Evolutionary conservation across 2,329 filamentous ascomycete genomes (phyloP).

Genomic region (Cadophora gregata): DNA sequence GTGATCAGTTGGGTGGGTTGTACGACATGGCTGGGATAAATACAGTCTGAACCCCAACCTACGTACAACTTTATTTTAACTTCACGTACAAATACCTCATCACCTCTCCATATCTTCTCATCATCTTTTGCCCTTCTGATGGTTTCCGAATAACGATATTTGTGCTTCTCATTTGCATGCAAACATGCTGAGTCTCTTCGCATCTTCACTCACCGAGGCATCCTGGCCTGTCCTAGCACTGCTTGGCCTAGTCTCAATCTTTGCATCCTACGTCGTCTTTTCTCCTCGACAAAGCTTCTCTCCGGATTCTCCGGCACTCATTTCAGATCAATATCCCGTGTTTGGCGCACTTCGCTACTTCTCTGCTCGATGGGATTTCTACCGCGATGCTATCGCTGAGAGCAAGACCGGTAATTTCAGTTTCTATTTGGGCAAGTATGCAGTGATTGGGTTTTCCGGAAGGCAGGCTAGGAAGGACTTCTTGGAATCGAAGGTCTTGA

Average conservation of each 20-base stretch:
- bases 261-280: not conserved
- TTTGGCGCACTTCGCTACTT: conserved; percentile 54
- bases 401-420: conserved; percentile 52
- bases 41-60: not conserved
- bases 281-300: not conserved
- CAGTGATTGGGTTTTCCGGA: conserved; percentile 53
- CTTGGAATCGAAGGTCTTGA: conserved; percentile 52
- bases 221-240: not conserved
- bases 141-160: too few species aligned
- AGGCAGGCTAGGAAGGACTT: conserved; percentile 50
- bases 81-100: not conserved
- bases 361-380: conserved; percentile 53
- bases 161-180: not conserved
- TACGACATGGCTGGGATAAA: not conserved
- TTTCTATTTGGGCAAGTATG: conserved; percentile 54
- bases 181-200: not conserved
- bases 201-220: not conserved
- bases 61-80: not conserved
- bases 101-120: too few species aligned
- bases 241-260: not conserved
- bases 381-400: conserved; percentile 42
- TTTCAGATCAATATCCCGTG: conserved; percentile 44
- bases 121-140: too few species aligned
- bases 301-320: not conserved
- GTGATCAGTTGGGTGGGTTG: not conserved